These are phyloP conservation scores for Penicillium fuscoglaucum DNA, from an alignment of 2,329 filamentous ascomycete species.

Conservation along the genomic window DNA sequence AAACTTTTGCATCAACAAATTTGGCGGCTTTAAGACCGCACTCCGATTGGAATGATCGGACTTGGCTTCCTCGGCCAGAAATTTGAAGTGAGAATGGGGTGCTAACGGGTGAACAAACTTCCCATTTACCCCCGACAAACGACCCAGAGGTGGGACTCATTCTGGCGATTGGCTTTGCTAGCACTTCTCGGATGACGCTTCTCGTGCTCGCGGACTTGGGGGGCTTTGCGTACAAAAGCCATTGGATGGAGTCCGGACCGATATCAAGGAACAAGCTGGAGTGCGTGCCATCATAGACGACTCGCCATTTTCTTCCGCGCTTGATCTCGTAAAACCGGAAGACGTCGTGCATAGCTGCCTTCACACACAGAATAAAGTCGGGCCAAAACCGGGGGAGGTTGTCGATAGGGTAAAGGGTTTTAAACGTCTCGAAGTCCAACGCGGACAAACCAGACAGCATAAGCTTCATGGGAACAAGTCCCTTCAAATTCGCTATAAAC, in stretches of 20 bases:
- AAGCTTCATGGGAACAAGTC: conserved; percentile 46
- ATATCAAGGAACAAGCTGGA: conserved; percentile 32
- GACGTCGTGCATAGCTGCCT: conserved; percentile 27
- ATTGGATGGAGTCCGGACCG: conserved; percentile 35
- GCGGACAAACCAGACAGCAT: conserved; percentile 33
- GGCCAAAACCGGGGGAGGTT: conserved; percentile 31
- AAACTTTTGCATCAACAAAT: conserved; percentile 47
- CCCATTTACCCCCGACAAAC: conserved; percentile 47
- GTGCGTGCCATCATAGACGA: conserved; percentile 29
- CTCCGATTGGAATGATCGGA: conserved; percentile 42
- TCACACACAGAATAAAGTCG: conserved; percentile 35
- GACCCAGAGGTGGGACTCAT: conserved; percentile 40
- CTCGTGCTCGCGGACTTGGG: conserved; percentile 40
- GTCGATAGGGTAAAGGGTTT: conserved; percentile 11
- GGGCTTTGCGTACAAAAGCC: conserved; percentile 53
- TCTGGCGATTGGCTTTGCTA: conserved; percentile 50
- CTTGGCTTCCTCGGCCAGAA: conserved; percentile 32
- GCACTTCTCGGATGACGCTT: conserved; percentile 44
- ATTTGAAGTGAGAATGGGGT: conserved; percentile 39
- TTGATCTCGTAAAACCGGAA: conserved; percentile 33
- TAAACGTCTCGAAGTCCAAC: conserved; percentile 25
- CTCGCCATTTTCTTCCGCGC: conserved; percentile 35
- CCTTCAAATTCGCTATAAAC: conserved; percentile 49
- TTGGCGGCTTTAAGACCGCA: conserved; percentile 43
- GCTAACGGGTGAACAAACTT: conserved; percentile 45